Evolutionary conservation across 176 grass and related monocot genomes (phyloP).

Genomic region (Carex pumila): DNA sequence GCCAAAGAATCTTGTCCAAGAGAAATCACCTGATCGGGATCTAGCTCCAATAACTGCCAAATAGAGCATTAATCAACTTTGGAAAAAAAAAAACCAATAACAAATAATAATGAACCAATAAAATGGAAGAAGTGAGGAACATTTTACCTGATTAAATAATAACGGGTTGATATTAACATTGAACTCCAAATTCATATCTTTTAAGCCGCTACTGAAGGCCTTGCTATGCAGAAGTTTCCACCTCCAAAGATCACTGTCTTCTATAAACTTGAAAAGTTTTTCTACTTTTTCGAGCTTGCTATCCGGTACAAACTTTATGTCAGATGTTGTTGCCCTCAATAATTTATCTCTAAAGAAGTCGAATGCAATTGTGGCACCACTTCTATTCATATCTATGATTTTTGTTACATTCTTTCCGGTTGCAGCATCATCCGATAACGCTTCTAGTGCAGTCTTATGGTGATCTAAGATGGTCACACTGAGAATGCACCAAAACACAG

Average conservation of each 20-base stretch:
- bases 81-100: neutral
- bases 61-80: neutral
- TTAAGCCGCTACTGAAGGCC: constrained; percentile 80
- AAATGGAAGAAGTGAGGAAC: neutral
- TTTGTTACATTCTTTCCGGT: constrained; percentile 67
- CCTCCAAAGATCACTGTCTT: constrained; percentile 84
- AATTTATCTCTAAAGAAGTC: constrained; percentile 79
- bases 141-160: constrained; percentile 69
- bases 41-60: constrained; percentile 65
- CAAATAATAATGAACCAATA: neutral
- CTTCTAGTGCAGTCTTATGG: constrained; percentile 86
- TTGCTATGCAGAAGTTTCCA: constrained; percentile 74
- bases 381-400: constrained; percentile 85
- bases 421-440: constrained; percentile 35
- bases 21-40: constrained; percentile 56
- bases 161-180: constrained; percentile 57
- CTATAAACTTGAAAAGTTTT: constrained; percentile 79
- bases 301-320: constrained; percentile 40
- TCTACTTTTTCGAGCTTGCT: constrained; percentile 50
- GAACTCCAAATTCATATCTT: constrained; percentile 72
- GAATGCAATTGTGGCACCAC: constrained; percentile 89
- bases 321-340: constrained; percentile 1
- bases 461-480: constrained; percentile 86
- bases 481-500: constrained; percentile 15
- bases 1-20: constrained; percentile 50